Base-by-base conservation (phyloP, 208 protist genomes). In the Novymonas esmeraldas region DNA sequence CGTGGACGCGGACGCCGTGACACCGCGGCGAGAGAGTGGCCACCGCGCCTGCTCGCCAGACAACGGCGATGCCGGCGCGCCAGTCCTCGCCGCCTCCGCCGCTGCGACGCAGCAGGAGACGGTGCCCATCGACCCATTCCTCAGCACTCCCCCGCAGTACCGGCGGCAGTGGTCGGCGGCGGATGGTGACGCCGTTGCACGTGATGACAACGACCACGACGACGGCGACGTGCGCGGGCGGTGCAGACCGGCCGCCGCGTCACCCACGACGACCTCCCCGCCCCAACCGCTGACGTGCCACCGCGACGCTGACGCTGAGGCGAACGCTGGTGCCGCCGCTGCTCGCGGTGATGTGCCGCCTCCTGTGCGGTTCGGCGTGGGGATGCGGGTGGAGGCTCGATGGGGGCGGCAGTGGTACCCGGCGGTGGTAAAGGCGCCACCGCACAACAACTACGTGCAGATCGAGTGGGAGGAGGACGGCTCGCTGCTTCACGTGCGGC, bases 401-500 rank as follows among this genome's bases (percentile, higher is more conserved):
- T 86, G 79, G 85, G 88, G 82, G 9, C 46, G 76, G 24, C 56
- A 65, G 29, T 94, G 88, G 85, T 87, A 76, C 64, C 65, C 69
- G 0, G 88, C 84, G 6, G 60, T 65, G 16, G 67, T 90, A 3
- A 73, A 56, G 2, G 78, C 79, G 42, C 70, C 73, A 2, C 79
- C 82, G 51, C 64, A 72, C 4, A 74, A 81, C 62, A 82, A 82
- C 26, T 91, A 83, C 56, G 84, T 91, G 64, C 82, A 88, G 61
- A 74, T 94, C 59, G 60, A 75, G 28, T 88, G 84, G 83, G 70
- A 74, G 16, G 79, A 84, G 33, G 84, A 93, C 60, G 77, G 48
- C 16, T 84, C 84, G 9, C 44, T 81, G 13, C 33, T 92, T 31
- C 86, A 92, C 68, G 45, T 92, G 11, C 61, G 74, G 6, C 33